Evolutionary conservation across 2,329 filamentous ascomycete species (phyloP), one percentile per base, ranked within the genome.

Genomic region (Penicillium sp.): DNA sequence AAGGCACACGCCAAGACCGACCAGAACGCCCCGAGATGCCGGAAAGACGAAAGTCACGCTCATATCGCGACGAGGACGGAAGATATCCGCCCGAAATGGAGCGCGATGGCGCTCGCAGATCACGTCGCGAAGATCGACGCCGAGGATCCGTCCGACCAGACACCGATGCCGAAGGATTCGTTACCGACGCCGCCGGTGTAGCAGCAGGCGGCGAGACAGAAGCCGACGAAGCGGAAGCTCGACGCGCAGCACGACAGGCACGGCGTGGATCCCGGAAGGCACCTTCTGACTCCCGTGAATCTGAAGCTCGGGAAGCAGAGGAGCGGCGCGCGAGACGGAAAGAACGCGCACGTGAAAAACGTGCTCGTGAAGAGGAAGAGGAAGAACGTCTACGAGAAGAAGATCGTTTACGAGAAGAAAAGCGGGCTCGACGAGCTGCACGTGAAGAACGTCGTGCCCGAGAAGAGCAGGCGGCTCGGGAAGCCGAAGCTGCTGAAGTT

Each of bases 221-320:
- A 40, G 73, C 65, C 25, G 78, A 78, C 53, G 77, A 82, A 3
- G 84, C 86, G 17, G 88, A 89, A 70, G 84, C 83, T 23, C 82
- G 85, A 48, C 82, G 82, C 45, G 85, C 84, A 31, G 85, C 86
- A 56, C 84, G 87, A n/a, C 83, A 82, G 56, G 81, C 84, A 1
- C 82, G 80, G 51, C 82, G 81, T 51, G 63, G 70, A 17, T 71
- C 73, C 29, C 72, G 71, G 47, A 70, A 74, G 31, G 75, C 67
- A 12, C 67, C 72, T 2, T 70, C 73, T 17, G 74, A 76, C 37
- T 58, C 67, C 8, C 71, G 78, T 40, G 70, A 63, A 65, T 65
- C 51, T 7, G 69, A 78, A 60, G 69, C 71, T 46, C 71, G 75
- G 19, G 75, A 72, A 29, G 73, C 76, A 61, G 75, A 76, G 56